These are phyloP conservation scores for Diutina catenulata DNA, from an alignment of 1,139 yeast species.

Conservation along the genomic window DNA sequence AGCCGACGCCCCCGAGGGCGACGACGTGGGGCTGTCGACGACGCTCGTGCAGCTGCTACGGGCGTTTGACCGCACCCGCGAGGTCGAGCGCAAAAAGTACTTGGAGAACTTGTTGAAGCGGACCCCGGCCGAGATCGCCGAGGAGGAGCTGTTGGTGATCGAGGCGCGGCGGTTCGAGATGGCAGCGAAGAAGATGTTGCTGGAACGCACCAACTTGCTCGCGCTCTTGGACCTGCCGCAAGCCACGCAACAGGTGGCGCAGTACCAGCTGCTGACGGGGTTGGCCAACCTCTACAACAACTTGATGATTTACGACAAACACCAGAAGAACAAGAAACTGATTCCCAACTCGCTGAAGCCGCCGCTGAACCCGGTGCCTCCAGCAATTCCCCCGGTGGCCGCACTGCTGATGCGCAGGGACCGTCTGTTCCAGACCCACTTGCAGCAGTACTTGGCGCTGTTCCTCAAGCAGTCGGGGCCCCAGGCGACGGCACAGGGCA, in stretches of 20 bases:
- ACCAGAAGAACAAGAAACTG: slow-evolving; percentile 28
- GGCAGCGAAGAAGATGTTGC: slow-evolving; percentile 80
- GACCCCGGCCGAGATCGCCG: slow-evolving; percentile 95
- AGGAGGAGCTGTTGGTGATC: slow-evolving; percentile 85
- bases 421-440: slow-evolving; percentile 40
- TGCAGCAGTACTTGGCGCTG: slow-evolving; percentile 32
- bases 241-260: slow-evolving; percentile 62
- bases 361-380: slow-evolving; percentile 41
- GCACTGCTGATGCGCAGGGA: slow-evolving; percentile 39
- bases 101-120: slow-evolving; percentile 65
- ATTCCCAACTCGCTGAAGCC: slow-evolving; percentile 2
- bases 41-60: slow-evolving; percentile 36
- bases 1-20: too few relatives aligned
- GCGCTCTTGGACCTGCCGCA: slow-evolving; percentile 83
- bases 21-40: background rate
- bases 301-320: slow-evolving; percentile 67
- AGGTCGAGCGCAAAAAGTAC: slow-evolving; percentile 69
- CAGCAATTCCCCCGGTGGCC: slow-evolving; percentile 47
- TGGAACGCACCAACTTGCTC: slow-evolving; percentile 71
- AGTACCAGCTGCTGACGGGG: slow-evolving; percentile 81
- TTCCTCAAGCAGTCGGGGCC: slow-evolving; percentile 23
- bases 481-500: slow-evolving; percentile 21
- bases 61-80: slow-evolving; percentile 55
- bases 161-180: slow-evolving; percentile 90
- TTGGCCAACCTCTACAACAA: slow-evolving; percentile 76